These are phyloP conservation scores for Mycena sanguinolenta DNA, from an alignment of 768 basidiomycete genomes.

Conservation along the genomic window DNA sequence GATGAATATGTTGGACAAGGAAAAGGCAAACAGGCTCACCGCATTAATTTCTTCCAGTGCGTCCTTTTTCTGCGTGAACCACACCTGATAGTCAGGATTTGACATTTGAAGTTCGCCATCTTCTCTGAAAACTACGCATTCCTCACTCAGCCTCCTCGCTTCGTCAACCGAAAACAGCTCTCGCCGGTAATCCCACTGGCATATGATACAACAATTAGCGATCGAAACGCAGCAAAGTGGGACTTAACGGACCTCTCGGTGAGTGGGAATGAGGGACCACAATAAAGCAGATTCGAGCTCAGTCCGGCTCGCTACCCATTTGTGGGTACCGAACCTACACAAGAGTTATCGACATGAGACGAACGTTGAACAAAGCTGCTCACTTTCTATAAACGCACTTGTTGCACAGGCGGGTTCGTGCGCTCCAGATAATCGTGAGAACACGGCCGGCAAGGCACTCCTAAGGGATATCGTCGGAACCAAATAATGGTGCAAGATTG, in stretches of 20 bases:
- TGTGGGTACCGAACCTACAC: background rate
- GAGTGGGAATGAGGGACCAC: slow-evolving; percentile 6
- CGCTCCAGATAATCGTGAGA: slow-evolving; percentile 51
- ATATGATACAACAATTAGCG: background rate
- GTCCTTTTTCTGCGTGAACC: slow-evolving; percentile 9
- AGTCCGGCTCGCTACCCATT: background rate
- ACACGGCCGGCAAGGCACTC: slow-evolving; percentile 49
- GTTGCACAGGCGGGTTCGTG: slow-evolving; percentile 53
- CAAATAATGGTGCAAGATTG: slow-evolving; percentile 6
- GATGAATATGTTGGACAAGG: background rate
- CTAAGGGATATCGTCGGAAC: slow-evolving; percentile 39
- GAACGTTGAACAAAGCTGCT: slow-evolving; percentile 16
- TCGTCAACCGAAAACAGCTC: slow-evolving; percentile 1
- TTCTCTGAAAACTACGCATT: slow-evolving; percentile 10
- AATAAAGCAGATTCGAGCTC: background rate
- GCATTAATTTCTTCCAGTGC: slow-evolving; percentile 2
- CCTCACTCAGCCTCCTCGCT: slow-evolving; percentile 8
- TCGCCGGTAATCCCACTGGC: background rate
- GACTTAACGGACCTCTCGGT: background rate
- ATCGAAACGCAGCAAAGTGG: background rate
- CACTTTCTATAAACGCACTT: slow-evolving; percentile 51
- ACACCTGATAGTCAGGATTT: slow-evolving; percentile 4
- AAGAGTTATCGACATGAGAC: background rate
- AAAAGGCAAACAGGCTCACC: background rate
- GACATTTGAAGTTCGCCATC: background rate